Conservation (phyloP, 208 protist genomes). For the Trypanosoma brucei region DNA sequence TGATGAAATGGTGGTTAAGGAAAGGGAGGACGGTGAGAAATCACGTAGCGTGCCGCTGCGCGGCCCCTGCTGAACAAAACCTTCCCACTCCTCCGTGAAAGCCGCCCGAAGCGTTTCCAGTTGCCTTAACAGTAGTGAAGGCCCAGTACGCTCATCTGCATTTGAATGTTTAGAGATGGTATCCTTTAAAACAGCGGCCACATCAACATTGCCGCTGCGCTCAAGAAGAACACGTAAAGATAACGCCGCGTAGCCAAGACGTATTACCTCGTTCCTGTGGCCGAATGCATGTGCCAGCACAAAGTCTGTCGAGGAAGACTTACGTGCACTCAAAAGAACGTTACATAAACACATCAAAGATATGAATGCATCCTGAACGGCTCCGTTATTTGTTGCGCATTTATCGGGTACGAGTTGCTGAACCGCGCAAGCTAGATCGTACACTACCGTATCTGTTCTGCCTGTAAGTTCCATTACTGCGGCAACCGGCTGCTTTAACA, state of each 20-base stretch:
- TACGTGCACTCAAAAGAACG: neutral
- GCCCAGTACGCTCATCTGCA: neutral
- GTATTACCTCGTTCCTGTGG: slow-evolving; percentile 10
- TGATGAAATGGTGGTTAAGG: neutral
- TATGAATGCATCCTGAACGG: slow-evolving; percentile 7
- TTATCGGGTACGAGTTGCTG: slow-evolving; percentile 6
- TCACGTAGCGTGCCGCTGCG: neutral
- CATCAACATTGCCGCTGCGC: slow-evolving; percentile 5
- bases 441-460: neutral
- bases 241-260: slow-evolving; percentile 19
- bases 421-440: slow-evolving; percentile 2
- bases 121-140: slow-evolving; percentile 3
- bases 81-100: slow-evolving; percentile 17
- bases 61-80: neutral
- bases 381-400: neutral
- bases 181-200: neutral
- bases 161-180: neutral
- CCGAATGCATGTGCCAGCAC: slow-evolving; percentile 9
- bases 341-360: slow-evolving; percentile 17
- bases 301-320: slow-evolving; percentile 10
- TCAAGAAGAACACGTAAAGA: slow-evolving; percentile 6
- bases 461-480: neutral
- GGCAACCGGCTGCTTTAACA: too few species aligned
- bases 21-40: slow-evolving; percentile 1
- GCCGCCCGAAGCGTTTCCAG: slow-evolving; percentile 17